Conservation (phyloP, 1,284 basidiomycete species). For the Thecaphora thlaspeos region DNA sequence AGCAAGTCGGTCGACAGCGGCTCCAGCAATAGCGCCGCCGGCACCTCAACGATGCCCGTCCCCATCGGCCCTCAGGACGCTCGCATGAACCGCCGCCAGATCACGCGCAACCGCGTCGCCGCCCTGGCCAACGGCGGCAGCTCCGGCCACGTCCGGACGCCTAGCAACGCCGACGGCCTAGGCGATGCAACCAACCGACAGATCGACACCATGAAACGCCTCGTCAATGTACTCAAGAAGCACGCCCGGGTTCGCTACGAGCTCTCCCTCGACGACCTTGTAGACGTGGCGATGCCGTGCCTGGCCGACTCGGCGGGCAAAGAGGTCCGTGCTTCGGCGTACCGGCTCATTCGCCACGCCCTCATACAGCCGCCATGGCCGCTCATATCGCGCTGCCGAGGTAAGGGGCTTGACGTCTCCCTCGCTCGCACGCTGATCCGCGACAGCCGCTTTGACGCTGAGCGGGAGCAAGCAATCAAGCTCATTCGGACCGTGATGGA, state of each 20-base stretch:
- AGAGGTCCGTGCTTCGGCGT: constrained; percentile 77
- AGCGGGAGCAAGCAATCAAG: constrained; percentile 93
- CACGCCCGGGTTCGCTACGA: constrained; percentile 76
- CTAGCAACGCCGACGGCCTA: constrained; percentile 38
- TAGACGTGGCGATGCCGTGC: constrained; percentile 70
- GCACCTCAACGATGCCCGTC: neutral
- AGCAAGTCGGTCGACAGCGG: neutral
- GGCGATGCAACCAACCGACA: constrained; percentile 33
- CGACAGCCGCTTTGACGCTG: constrained; percentile 77
- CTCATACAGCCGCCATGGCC: constrained; percentile 65
- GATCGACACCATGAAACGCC: constrained; percentile 62
- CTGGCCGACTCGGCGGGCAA: constrained; percentile 74
- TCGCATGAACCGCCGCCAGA: neutral
- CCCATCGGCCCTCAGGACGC: neutral
- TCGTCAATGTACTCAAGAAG: constrained; percentile 72
- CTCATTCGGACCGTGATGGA: constrained; percentile 81
- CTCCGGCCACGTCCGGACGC: constrained; percentile 37
- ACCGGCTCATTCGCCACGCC: constrained; percentile 79
- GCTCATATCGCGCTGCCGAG: constrained; percentile 64
- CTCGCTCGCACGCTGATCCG: constrained; percentile 78
- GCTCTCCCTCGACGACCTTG: constrained; percentile 69
- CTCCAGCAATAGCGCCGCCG: no score
- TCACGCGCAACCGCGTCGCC: constrained; percentile 15
- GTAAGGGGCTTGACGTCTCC: constrained; percentile 76
- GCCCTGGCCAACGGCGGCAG: constrained; percentile 14